Conservation (phyloP, 1,139 yeast genomes). For the Arxiozyma slooffiae region DNA sequence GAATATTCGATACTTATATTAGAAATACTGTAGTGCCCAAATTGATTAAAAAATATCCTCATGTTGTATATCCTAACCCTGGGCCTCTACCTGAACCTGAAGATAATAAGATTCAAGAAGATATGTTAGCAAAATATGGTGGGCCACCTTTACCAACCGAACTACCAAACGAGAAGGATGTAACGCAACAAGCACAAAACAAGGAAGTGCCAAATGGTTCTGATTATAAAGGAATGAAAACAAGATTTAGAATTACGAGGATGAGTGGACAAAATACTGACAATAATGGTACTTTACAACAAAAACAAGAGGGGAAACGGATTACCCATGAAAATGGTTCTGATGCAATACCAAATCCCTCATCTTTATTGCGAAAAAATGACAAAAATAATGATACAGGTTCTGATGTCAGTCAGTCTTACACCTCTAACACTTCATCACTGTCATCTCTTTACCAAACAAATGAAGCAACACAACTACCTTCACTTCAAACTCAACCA, state of each 20-base stretch:
- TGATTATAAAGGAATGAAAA: background rate
- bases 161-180: background rate
- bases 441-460: background rate
- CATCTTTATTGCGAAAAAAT: background rate
- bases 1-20: constrained; percentile 54
- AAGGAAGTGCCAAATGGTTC: too few species aligned
- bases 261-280: background rate
- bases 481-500: background rate
- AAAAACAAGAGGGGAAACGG: background rate
- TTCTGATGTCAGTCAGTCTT: background rate
- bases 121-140: constrained; percentile 3
- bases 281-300: background rate
- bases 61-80: constrained; percentile 55
- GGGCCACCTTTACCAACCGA: background rate
- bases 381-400: background rate
- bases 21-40: constrained; percentile 45
- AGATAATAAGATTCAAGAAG: constrained; percentile 8
- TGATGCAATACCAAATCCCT: background rate
- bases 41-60: constrained; percentile 34
- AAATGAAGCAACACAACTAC: background rate
- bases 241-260: background rate
- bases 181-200: background rate
- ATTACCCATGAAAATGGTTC: background rate
- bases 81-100: constrained; percentile 60
- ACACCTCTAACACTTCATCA: background rate